A percentile compares a stretch with the other conserved stretches of the same genome.
Conservation (phyloP, 306 rosid species). For the Cucurbita maxima region DNA sequence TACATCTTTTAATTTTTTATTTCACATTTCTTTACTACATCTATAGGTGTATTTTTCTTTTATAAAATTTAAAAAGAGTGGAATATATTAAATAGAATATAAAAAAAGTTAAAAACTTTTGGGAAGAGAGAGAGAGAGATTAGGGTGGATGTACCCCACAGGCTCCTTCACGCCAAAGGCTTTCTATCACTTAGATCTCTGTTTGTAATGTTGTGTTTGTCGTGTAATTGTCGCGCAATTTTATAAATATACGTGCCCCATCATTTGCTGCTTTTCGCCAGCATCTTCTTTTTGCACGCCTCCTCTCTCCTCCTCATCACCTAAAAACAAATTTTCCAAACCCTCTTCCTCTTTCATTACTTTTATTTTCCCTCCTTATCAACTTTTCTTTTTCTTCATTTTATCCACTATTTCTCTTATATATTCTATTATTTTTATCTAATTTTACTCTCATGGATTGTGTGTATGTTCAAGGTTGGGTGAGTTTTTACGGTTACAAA, state of each 20-base stretch:
- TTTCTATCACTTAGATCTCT: background rate
- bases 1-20: too few relatives aligned
- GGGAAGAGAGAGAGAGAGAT: background rate
- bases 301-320: background rate
- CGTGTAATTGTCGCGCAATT: background rate
- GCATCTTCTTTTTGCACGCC: background rate
- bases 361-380: background rate
- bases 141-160: background rate
- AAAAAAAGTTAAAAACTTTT: too few relatives aligned
- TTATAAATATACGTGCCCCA: background rate
- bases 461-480: too few relatives aligned
- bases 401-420: background rate
- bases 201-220: background rate
- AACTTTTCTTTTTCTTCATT: background rate
- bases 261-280: background rate
- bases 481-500: too few relatives aligned
- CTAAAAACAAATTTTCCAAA: background rate
- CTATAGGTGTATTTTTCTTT: too few relatives aligned
- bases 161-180: background rate
- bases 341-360: background rate
- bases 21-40: too few relatives aligned
- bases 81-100: too few relatives aligned
- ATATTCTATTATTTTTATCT: background rate
- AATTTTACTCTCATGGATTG: background rate
- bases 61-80: too few relatives aligned